Percentiles rank a stretch among this genome's conserved stretches.
These are phyloP conservation scores for Nicotiana noctiflora DNA, from an alignment of 257 asterid genomes.

Conservation along the genomic window DNA sequence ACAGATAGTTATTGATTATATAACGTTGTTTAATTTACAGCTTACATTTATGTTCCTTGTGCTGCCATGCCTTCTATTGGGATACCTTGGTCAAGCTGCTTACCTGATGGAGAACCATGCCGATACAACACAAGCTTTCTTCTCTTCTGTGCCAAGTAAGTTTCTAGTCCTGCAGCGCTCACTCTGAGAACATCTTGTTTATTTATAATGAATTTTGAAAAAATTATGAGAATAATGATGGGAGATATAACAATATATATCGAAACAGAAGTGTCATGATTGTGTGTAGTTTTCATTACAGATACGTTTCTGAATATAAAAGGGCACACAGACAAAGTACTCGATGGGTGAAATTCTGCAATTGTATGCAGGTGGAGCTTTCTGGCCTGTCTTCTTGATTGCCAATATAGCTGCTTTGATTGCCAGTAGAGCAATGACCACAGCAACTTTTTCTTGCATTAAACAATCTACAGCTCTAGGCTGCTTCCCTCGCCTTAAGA, in stretches of 20 bases:
- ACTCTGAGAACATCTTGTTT: neutral
- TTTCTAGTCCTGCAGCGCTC: conserved; percentile 1
- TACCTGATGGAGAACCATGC: conserved; percentile 92
- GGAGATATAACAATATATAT: neutral
- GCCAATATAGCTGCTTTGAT: conserved; percentile 93
- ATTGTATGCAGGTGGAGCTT: conserved; percentile 72
- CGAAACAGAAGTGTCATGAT: conserved; percentile 6
- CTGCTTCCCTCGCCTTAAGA: conserved; percentile 96
- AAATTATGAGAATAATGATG: neutral
- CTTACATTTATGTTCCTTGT: conserved; percentile 82
- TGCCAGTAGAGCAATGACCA: conserved; percentile 97
- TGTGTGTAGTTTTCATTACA: neutral
- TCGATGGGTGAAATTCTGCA: conserved; percentile 11
- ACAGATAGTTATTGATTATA: neutral
- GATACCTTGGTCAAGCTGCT: conserved; percentile 99
- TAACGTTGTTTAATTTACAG: conserved; percentile 44
- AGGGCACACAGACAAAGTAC: neutral
- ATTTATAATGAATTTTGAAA: neutral
- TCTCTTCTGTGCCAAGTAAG: conserved; percentile 89
- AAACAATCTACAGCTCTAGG: conserved; percentile 95
- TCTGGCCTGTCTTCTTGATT: conserved; percentile 91
- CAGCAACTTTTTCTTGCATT: conserved; percentile 93
- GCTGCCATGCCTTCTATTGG: conserved; percentile 93
- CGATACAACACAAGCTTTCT: conserved; percentile 94
- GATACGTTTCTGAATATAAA: neutral